Percentiles rank a stretch among this genome's conserved stretches.
Conservation (phyloP, 1,284 basidiomycete genomes). For the Fomitopsis pinicola region DNA sequence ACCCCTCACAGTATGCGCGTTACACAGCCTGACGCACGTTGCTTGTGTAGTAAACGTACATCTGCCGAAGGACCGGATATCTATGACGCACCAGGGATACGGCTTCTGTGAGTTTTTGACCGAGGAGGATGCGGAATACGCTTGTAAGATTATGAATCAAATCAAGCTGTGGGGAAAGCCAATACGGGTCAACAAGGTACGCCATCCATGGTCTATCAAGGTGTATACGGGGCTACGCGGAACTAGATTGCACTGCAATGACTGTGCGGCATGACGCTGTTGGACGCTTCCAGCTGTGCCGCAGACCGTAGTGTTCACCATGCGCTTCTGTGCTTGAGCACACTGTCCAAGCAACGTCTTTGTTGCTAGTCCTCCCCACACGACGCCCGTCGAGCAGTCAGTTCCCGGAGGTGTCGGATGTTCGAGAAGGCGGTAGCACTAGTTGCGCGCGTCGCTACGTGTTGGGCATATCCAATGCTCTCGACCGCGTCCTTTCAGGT, state of each 20-base stretch:
- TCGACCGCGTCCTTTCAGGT: background rate
- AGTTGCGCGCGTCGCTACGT: background rate
- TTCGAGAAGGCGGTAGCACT: background rate
- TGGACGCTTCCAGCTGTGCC: background rate
- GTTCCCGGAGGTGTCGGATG: background rate
- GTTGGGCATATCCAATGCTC: background rate
- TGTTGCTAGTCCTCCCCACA: background rate
- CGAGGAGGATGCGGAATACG: slow-evolving; percentile 98
- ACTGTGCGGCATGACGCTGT: background rate
- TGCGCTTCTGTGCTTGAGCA: background rate
- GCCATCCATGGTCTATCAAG: slow-evolving; percentile 20
- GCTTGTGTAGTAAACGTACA: slow-evolving; percentile 82
- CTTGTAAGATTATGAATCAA: slow-evolving; percentile 99
- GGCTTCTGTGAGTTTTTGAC: slow-evolving; percentile 99
- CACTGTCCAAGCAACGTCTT: background rate
- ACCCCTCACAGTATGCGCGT: background rate
- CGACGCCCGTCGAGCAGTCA: background rate
- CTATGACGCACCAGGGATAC: slow-evolving; percentile 97
- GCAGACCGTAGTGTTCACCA: background rate
- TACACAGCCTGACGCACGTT: slow-evolving; percentile 6
- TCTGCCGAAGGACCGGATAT: slow-evolving; percentile 99
- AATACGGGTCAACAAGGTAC: slow-evolving; percentile 95
- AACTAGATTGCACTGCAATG: no score
- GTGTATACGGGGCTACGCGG: background rate
- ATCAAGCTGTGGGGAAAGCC: slow-evolving; percentile 99